Conservation (phyloP, 768 basidiomycete genomes). For the Tulasnella sp. region DNA sequence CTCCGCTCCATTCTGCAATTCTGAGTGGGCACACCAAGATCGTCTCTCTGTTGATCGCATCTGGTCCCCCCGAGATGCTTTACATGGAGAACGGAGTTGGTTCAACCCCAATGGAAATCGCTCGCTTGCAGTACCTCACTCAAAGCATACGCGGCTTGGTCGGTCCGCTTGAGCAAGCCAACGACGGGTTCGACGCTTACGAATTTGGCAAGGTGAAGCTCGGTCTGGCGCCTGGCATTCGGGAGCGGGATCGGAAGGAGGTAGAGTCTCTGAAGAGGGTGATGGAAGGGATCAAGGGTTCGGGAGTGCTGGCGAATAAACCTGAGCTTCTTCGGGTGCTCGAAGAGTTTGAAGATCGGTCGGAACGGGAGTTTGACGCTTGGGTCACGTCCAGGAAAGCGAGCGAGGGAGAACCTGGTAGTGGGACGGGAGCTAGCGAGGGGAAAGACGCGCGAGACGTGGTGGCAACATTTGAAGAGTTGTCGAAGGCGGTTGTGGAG, state of each 20-base stretch:
- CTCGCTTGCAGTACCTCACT: not conserved
- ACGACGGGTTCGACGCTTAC: not conserved
- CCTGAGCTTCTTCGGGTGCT: not conserved
- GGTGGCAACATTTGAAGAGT: not conserved
- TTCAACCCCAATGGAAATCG: conserved; percentile 24
- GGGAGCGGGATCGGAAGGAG: not conserved
- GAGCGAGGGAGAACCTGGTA: not conserved
- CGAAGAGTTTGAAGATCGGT: not conserved
- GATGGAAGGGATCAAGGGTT: not conserved
- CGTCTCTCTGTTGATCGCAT: conserved; percentile 29
- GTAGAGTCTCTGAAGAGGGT: not conserved
- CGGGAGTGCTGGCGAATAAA: not conserved
- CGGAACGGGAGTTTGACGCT: not conserved
- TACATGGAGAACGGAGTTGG: conserved; percentile 38
- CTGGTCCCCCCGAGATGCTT: conserved; percentile 30
- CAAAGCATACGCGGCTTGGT: not conserved
- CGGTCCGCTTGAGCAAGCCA: not conserved
- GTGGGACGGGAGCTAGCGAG: too few species aligned
- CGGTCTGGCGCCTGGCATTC: not conserved
- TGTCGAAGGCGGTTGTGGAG: conserved; percentile 1
- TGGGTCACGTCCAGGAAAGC: not conserved
- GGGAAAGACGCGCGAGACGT: not conserved
- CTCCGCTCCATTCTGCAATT: conserved; percentile 40
- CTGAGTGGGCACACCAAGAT: conserved; percentile 28
- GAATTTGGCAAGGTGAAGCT: not conserved